These are phyloP conservation scores for Oryza nivara DNA, from an alignment of 176 grass and related monocot species.

Conservation along the genomic window DNA sequence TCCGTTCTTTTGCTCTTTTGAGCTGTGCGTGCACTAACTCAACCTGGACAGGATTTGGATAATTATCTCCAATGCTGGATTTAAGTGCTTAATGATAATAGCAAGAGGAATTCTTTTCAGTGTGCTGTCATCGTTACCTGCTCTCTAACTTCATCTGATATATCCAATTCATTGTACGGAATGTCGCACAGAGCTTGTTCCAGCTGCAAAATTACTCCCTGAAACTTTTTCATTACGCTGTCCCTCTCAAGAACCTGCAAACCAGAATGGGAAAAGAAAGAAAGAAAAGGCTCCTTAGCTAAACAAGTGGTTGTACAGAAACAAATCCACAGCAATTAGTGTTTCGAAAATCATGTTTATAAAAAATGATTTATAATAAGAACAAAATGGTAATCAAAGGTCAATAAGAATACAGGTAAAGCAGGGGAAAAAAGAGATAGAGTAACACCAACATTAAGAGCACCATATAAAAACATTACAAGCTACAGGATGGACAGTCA, in stretches of 20 bases:
- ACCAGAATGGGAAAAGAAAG: not conserved
- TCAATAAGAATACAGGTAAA: constrained; percentile 15
- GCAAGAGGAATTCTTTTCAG: constrained; percentile 28
- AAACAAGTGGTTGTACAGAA: not conserved
- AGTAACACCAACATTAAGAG: not conserved
- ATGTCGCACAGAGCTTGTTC: constrained; percentile 64
- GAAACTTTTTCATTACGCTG: constrained; percentile 56
- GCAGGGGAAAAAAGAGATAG: not conserved
- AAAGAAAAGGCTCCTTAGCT: constrained; percentile 8
- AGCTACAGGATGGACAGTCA: constrained; percentile 9
- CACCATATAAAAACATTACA: not conserved
- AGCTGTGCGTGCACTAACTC: constrained; percentile 85
- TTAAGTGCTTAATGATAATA: constrained; percentile 13
- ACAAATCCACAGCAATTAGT: not conserved
- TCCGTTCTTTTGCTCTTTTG: constrained; percentile 79
- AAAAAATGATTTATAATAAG: constrained; percentile 11
- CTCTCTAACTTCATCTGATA: constrained; percentile 93
- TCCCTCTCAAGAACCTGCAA: constrained; percentile 75
- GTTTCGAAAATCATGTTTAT: constrained; percentile 22
- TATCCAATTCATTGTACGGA: constrained; percentile 63
- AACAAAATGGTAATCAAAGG: not conserved
- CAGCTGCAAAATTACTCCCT: constrained; percentile 59
- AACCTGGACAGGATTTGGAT: constrained; percentile 59
- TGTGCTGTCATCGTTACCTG: constrained; percentile 51
- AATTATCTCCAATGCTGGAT: constrained; percentile 23